Conservation (phyloP, 1,284 basidiomycete genomes). For the Cutaneotrichosporon sp. region DNA sequence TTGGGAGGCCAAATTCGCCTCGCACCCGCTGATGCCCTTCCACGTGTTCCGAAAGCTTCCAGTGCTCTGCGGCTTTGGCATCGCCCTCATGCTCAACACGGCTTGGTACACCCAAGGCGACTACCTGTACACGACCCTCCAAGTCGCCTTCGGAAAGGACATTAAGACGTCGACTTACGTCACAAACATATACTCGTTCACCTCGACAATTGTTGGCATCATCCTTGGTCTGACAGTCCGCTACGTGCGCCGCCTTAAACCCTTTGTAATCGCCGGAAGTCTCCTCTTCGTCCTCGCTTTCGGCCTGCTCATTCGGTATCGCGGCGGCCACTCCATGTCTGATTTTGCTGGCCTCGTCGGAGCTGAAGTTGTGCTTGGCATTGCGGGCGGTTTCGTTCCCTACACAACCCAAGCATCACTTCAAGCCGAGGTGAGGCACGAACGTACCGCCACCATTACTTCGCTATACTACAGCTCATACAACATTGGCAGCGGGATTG, state of each 20-base stretch:
- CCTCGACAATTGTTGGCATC: conserved; percentile 49
- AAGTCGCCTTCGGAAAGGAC: conserved; percentile 52
- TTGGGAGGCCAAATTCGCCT: conserved; percentile 50
- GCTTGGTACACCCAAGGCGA: conserved; percentile 51
- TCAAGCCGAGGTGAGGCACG: conserved; percentile 52
- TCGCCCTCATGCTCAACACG: conserved; percentile 53
- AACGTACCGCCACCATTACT: conserved; percentile 51
- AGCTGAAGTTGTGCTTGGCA: conserved; percentile 53
- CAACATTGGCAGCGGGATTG: conserved; percentile 52
- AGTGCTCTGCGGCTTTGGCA: conserved; percentile 48
- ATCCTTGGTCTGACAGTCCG: conserved; percentile 49
- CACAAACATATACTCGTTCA: conserved; percentile 53
- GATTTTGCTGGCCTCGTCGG: conserved; percentile 49
- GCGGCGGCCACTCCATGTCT: conserved; percentile 40
- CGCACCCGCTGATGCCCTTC: conserved; percentile 52
- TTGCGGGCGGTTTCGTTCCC: conserved; percentile 51
- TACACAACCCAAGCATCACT: conserved; percentile 53
- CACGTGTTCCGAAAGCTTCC: conserved; percentile 49
- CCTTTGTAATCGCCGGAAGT: conserved; percentile 48
- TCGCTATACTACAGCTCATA: conserved; percentile 50
- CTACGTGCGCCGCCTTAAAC: conserved; percentile 51
- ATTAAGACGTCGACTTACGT: conserved; percentile 50
- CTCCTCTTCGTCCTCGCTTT: conserved; percentile 43
- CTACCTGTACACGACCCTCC: conserved; percentile 51
- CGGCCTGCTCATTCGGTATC: conserved; percentile 54